Percentiles rank a stretch among this genome's conserved stretches.
Conservation (phyloP, 345 rosid genomes). For the Brassica juncea region DNA sequence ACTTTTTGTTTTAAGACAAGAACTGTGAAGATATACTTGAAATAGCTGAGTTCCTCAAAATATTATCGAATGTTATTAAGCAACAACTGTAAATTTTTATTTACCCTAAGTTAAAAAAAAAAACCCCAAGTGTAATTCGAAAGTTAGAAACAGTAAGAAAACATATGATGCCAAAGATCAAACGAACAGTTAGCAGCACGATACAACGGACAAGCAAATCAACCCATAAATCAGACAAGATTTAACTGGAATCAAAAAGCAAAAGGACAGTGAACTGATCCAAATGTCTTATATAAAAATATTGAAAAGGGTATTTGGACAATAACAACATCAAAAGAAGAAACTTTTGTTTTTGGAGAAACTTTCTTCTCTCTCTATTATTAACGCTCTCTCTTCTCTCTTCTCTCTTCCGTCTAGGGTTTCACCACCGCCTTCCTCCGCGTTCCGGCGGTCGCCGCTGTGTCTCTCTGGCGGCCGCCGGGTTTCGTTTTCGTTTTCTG, state of each 20-base stretch:
- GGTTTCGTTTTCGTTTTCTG: too few species aligned
- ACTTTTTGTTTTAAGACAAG: not conserved
- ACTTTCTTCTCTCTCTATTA: too few species aligned
- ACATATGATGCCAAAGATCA: too few species aligned
- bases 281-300: slow-evolving; percentile 9
- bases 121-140: slow-evolving; percentile 11
- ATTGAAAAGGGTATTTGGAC: slow-evolving; percentile 24
- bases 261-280: not conserved
- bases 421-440: too few species aligned
- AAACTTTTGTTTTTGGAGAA: slow-evolving; percentile 6
- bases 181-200: not conserved
- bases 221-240: not conserved
- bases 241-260: not conserved
- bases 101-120: not conserved
- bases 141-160: not conserved
- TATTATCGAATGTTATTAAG: not conserved
- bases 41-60: not conserved
- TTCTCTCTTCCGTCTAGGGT: too few species aligned
- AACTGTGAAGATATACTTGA: not conserved
- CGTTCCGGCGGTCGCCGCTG: too few species aligned
- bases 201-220: not conserved
- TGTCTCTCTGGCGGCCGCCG: too few species aligned
- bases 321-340: not conserved
- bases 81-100: too few species aligned
- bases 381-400: too few species aligned